Percentiles rank a stretch among this genome's conserved stretches.
Evolutionary conservation across 169 alveolate species (phyloP).

Genomic region (Plasmodium chabaudi): DNA sequence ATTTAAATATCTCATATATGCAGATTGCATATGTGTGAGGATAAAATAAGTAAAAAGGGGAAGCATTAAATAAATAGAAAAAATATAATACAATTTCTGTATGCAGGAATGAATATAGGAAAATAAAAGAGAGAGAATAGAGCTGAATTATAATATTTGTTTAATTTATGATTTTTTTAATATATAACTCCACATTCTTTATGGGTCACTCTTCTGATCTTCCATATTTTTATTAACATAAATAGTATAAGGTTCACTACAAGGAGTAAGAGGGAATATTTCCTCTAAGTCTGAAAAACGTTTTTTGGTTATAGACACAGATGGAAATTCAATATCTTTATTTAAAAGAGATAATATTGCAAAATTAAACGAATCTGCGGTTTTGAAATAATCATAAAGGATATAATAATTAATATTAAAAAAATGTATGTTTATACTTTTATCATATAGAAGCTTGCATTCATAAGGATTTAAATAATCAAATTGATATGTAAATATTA

Average conservation of each 20-base stretch:
- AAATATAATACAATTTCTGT: too few relatives aligned
- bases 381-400: constrained; percentile 64
- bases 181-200: background rate
- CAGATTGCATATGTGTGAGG: too few relatives aligned
- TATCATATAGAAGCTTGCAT: constrained; percentile 43
- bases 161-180: too few relatives aligned
- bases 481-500: constrained; percentile 26
- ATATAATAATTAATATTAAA: constrained; percentile 55
- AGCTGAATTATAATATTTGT: too few relatives aligned
- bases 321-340: constrained; percentile 47
- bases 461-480: constrained; percentile 72
- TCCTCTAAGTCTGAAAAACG: constrained; percentile 53
- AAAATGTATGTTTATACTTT: constrained; percentile 48
- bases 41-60: too few relatives aligned
- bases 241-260: constrained; percentile 7
- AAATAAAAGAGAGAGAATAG: too few relatives aligned
- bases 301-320: constrained; percentile 39
- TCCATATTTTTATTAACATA: constrained; percentile 40
- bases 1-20: too few relatives aligned
- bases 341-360: constrained; percentile 49
- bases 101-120: too few relatives aligned
- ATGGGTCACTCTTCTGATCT: background rate
- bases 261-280: constrained; percentile 29
- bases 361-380: constrained; percentile 44
- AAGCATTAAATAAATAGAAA: too few relatives aligned